Evolutionary conservation across 441 rosid species (phyloP), one percentile per base, ranked within the genome.

Genomic region (Euphorbia celastroides): DNA sequence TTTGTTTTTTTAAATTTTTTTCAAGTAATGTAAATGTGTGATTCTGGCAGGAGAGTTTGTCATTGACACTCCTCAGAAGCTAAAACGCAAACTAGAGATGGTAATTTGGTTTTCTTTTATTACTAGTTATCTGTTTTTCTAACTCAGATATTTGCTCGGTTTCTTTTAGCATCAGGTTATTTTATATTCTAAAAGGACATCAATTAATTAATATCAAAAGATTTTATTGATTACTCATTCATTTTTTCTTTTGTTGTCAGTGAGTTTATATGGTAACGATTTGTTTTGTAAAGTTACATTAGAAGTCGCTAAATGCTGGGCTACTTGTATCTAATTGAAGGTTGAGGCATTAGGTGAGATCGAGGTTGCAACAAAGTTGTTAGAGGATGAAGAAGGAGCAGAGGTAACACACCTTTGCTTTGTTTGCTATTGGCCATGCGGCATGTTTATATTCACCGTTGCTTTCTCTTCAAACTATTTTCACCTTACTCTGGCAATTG

Each of bases 281-380:
- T 69, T 48, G 64, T 23, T 70, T 63, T 36, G 51, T 60, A 32
- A 64, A 55, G 68, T 58, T 65, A 25, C 23, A 69, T 67, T 68
- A 70, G 34, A 23, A 6, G 32, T 36, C 67, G 41, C 68, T 82
- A 25, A 77, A 60, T 66, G 48, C 69, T 81, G 25, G 74, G 63
- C 66, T 81, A 46, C 68, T 72, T 72, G 14, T 61, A 20, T 75
- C 25, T 75, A 26, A 57, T 77, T 74, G 73, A 75, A 90, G 96
- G 94, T 93, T 77, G 96, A 90, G 81, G 93, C 94, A 22, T 82
- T 87, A 46, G 94, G 86, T 52, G 93, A 93, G 80, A 90, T 93
- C 63, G 92, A 88, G 77, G 78, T 90, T 62, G 98, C 98, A 17
- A 81, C 92, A 7, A 90, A 85, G 82, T 78, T 93, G 78, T 78